Evolutionary conservation across 2,329 filamentous ascomycete genomes (phyloP), one percentile per base, ranked within the genome.

Genomic region (Verticillium longisporum): DNA sequence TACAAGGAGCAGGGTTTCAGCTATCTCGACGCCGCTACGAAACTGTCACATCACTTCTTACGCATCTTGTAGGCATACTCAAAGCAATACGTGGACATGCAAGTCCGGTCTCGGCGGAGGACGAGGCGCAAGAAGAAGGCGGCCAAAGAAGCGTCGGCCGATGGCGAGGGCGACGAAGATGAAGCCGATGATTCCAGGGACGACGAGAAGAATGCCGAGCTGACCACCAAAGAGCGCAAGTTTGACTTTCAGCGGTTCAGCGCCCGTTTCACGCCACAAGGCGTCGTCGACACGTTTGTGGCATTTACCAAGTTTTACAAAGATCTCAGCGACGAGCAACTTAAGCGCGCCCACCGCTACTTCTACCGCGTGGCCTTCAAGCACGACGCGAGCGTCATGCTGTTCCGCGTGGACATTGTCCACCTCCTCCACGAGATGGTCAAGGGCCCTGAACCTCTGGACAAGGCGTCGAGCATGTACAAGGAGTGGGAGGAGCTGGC

Each of bases 311-410:
- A 82, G 56, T 94, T 87, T 75, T 97, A 96, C 75, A 83, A 81
- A 50, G 95, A 99, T 65, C 81, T 99, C 11, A 84, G 87, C 59
- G 80, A 87, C 2, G 81, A 87, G 41, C 95, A 99, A 71, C 79
- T 98, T 41, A 98, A 98, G 77, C 87, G 95, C 6, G 89, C 89
- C 13, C 95, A 98, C 75, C 89, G 95, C 6, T 99, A 94, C 73
- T 93, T 99, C 70, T 96, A 98, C 70, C 88, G 94, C 0, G 82
- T 96, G 11, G 92, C 92, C 0, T 98, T 98, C 80, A 99, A 98
- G 76, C 90, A 96, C 73, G 91, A 97, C 56, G 88, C 95, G 78
- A 88, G 88, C 61, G 88, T 97, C 26, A 85, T 97, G 77, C 81
- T 99, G 1, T 98, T 92, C 75, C 87, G 94, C 10, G 85, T 97